Evolutionary conservation across 2,329 filamentous ascomycete species (phyloP).

Genomic region (Clonostachys byssicola): DNA sequence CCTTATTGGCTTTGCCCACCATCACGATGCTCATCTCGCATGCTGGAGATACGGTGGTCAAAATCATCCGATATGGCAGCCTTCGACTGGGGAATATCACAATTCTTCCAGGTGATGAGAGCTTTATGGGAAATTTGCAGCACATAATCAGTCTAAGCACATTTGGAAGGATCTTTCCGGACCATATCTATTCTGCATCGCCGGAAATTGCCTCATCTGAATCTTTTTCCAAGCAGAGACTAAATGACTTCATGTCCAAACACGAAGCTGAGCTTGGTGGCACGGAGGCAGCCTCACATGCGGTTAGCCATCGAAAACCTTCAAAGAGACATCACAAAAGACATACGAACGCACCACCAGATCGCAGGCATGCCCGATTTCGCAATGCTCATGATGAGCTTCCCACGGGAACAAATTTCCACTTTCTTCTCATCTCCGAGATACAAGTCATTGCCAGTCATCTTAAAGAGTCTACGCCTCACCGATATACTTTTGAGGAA

Average conservation of each 20-base stretch:
- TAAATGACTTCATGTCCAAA: neutral
- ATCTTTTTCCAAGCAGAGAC: too few species aligned
- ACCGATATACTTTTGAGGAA: constrained; percentile 74
- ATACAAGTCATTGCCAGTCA: constrained; percentile 61
- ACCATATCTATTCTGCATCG: neutral
- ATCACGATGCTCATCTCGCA: constrained; percentile 85
- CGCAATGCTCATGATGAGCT: constrained; percentile 29
- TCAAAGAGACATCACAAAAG: too few species aligned
- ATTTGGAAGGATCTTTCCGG: constrained; percentile 32
- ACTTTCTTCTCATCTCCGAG: constrained; percentile 65
- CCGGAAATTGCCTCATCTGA: neutral
- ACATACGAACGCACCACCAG: constrained; percentile 10
- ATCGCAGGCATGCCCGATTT: constrained; percentile 6
- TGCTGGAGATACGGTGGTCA: constrained; percentile 79
- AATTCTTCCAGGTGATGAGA: constrained; percentile 53
- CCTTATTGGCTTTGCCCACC: constrained; percentile 76
- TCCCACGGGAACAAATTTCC: constrained; percentile 44
- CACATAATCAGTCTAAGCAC: constrained; percentile 35
- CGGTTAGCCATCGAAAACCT: too few species aligned
- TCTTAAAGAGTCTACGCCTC: constrained; percentile 55
- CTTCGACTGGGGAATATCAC: constrained; percentile 54
- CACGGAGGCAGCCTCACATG: neutral
- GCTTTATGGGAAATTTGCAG: constrained; percentile 39
- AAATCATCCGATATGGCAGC: constrained; percentile 49
- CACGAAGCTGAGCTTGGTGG: neutral